Conservation (phyloP, 495 filamentous ascomycete genomes). For the Venustampulla echinocandica region DNA sequence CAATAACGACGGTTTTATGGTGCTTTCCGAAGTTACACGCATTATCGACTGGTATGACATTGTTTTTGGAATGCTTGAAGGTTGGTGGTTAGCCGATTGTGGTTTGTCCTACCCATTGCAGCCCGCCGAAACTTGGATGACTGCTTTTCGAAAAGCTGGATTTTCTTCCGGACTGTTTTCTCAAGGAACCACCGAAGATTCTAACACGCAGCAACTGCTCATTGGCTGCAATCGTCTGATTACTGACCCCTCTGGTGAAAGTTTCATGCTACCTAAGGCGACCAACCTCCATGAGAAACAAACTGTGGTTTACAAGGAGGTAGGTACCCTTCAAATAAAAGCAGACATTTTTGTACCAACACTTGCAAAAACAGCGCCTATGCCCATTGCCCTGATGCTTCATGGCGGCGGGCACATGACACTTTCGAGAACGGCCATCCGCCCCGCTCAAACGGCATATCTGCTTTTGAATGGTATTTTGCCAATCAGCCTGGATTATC, state of each 20-base stretch:
- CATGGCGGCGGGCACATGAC: constrained; percentile 48
- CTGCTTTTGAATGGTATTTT: constrained; percentile 37
- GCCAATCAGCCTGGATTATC: constrained; percentile 46
- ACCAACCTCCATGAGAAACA: too few relatives aligned
- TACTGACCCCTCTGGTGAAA: too few relatives aligned
- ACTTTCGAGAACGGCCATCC: constrained; percentile 37
- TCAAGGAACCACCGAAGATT: too few relatives aligned
- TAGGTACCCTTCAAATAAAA: constrained; percentile 16
- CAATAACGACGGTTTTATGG: constrained; percentile 1
- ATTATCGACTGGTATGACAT: constrained; percentile 28
- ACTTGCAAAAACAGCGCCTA: too few relatives aligned
- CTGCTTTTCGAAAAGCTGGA: constrained; percentile 34
- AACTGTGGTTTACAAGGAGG: constrained; percentile 22
- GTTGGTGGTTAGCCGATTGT: constrained; percentile 52
- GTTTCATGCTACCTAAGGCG: too few relatives aligned
- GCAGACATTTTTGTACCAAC: constrained; percentile 44
- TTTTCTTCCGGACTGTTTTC: too few relatives aligned
- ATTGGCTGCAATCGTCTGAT: too few relatives aligned
- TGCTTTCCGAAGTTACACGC: constrained; percentile 19
- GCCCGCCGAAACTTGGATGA: too few relatives aligned
- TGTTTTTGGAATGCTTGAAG: constrained; percentile 34
- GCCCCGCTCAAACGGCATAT: constrained; percentile 30
- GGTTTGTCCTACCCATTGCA: too few relatives aligned
- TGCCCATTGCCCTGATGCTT: constrained; percentile 52
- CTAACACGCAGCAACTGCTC: too few relatives aligned